Evolutionary conservation across 116 monocot genomes (phyloP).

Genomic region (Thalassia testudinum): DNA sequence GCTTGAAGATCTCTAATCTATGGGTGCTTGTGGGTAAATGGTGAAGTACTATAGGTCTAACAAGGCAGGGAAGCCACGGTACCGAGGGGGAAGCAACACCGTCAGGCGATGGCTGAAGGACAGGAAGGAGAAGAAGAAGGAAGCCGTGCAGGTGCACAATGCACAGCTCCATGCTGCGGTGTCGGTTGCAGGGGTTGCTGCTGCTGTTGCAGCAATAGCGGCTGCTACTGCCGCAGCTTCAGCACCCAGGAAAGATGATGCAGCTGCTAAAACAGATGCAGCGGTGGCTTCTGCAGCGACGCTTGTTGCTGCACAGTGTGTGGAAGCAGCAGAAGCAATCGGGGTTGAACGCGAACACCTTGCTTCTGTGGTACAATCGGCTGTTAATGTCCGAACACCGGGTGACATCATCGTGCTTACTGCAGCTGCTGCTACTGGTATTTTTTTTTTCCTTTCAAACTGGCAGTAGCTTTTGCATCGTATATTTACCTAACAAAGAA

Average conservation of each 20-base stretch:
- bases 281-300: constrained; percentile 85
- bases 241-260: constrained; percentile 28
- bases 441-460: not conserved
- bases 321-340: constrained; percentile 75
- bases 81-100: constrained; percentile 19
- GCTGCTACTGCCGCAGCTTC: constrained; percentile 32
- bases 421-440: constrained; percentile 71
- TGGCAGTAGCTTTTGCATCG: not conserved
- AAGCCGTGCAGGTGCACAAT: constrained; percentile 34
- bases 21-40: too few species aligned
- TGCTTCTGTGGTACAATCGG: constrained; percentile 62
- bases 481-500: too few species aligned
- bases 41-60: constrained; percentile 29
- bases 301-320: constrained; percentile 85
- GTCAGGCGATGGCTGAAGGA: constrained; percentile 58
- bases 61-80: constrained; percentile 8
- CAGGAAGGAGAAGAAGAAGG: constrained; percentile 44
- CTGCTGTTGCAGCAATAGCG: constrained; percentile 37
- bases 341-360: constrained; percentile 84
- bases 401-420: constrained; percentile 73
- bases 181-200: constrained; percentile 44
- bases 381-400: constrained; percentile 69
- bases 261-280: constrained; percentile 51
- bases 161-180: constrained; percentile 49
- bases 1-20: too few species aligned